Percentiles rank a stretch among this genome's conserved stretches.
Conservation (phyloP, 192 early-diverging fungal species). For the Rhizophagus sp. region DNA sequence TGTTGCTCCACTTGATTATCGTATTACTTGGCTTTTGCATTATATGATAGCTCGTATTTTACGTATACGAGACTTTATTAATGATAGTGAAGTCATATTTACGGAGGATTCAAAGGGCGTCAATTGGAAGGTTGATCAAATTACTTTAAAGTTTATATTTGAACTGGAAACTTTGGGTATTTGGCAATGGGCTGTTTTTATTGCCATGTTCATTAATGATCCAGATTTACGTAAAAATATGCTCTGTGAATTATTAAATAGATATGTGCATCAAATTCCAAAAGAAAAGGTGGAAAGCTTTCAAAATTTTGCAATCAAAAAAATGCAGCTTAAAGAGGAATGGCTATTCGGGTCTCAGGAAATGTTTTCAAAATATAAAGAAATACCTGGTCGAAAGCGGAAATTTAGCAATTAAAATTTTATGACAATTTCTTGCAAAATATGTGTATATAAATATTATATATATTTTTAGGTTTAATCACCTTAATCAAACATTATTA, state of each 20-base stretch:
- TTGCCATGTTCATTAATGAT: slow-evolving; percentile 64
- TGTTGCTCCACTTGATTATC: slow-evolving; percentile 62
- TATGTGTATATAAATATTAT: too few species aligned
- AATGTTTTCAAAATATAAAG: neutral
- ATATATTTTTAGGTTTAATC: too few species aligned
- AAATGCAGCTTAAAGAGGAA: neutral
- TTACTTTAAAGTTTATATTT: slow-evolving; percentile 62
- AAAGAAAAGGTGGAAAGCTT: neutral
- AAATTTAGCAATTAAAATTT: neutral
- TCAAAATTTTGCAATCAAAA: neutral
- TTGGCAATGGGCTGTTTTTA: slow-evolving; percentile 86
- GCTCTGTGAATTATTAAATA: slow-evolving; percentile 24
- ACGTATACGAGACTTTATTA: neutral
- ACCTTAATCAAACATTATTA: too few species aligned
- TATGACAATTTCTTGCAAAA: too few species aligned
- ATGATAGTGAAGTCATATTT: slow-evolving; percentile 28
- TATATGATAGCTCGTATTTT: slow-evolving; percentile 30
- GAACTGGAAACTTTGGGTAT: slow-evolving; percentile 76
- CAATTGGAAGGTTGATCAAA: slow-evolving; percentile 53
- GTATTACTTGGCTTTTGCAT: slow-evolving; percentile 69
- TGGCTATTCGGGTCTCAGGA: neutral
- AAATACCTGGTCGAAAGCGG: neutral
- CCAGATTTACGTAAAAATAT: slow-evolving; percentile 28
- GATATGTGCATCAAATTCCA: neutral
- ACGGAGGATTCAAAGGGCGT: too few species aligned